Evolutionary conservation across 2,329 filamentous ascomycete genomes (phyloP).

Genomic region (Sporothrix protearum): DNA sequence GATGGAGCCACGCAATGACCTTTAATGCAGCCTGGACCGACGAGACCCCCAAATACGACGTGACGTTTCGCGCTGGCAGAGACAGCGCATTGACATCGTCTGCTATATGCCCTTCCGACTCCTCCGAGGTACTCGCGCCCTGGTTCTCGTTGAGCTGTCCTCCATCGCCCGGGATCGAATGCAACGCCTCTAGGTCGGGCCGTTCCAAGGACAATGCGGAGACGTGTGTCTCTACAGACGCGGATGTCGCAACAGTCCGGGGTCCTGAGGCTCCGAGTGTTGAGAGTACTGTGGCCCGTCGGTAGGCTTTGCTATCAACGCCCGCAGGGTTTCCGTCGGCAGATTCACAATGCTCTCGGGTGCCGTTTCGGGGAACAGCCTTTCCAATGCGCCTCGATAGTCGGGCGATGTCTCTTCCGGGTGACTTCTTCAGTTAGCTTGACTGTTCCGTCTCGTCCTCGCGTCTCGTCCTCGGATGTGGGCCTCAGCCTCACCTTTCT

Average conservation of each 20-base stretch:
- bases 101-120: background rate
- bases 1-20: slow-evolving; percentile 9
- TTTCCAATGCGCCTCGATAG: background rate
- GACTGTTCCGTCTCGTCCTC: too few species aligned
- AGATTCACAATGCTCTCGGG: background rate
- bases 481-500: too few species aligned
- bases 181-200: background rate
- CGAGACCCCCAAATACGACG: background rate
- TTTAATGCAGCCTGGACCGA: background rate
- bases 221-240: slow-evolving; percentile 6
- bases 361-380: background rate
- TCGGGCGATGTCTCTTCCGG: too few species aligned
- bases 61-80: background rate
- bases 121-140: background rate
- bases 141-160: background rate
- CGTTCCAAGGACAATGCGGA: background rate
- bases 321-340: background rate
- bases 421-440: too few species aligned
- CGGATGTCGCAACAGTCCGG: background rate
- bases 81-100: slow-evolving; percentile 11
- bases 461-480: too few species aligned
- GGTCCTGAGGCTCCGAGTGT: background rate
- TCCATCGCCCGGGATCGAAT: slow-evolving; percentile 3
- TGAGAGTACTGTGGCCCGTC: background rate
- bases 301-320: background rate